These are phyloP conservation scores for Cucurbita moschata DNA, from an alignment of 306 rosid genomes.

Conservation along the genomic window DNA sequence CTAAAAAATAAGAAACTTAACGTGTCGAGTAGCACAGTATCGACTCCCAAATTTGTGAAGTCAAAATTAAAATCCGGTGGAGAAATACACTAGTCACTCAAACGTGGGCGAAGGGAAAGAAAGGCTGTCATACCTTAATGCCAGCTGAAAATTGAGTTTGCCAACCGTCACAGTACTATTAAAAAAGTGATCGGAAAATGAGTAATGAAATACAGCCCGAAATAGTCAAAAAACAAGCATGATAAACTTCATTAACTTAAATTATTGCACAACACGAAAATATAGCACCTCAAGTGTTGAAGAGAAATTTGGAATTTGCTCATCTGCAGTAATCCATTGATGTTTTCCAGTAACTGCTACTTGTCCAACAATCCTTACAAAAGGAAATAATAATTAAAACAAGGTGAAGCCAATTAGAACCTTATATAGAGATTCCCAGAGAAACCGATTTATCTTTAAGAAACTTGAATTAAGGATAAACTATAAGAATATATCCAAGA, in stretches of 20 bases:
- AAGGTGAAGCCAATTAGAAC: not conserved
- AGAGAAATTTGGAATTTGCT: conserved; percentile 31
- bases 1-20: not conserved
- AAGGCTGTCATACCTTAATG: conserved; percentile 42
- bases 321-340: conserved; percentile 78
- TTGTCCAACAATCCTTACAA: conserved; percentile 70
- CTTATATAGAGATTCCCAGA: not conserved
- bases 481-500: not conserved
- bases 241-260: not conserved
- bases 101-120: not conserved
- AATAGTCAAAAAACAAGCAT: not conserved
- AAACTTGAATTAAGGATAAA: not conserved
- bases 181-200: conserved; percentile 11
- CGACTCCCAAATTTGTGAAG: not conserved
- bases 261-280: conserved; percentile 11
- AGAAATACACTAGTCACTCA: not conserved
- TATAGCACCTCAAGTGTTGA: conserved; percentile 53
- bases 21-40: not conserved
- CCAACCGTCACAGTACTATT: conserved; percentile 69
- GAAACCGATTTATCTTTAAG: not conserved
- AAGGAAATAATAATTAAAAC: conserved; percentile 9
- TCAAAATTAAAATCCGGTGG: not conserved
- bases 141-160: conserved; percentile 80
- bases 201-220: not conserved
- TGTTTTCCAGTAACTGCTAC: conserved; percentile 84